Conservation (phyloP, 805 yeast species). For the Schwanniomyces polymorphus region DNA sequence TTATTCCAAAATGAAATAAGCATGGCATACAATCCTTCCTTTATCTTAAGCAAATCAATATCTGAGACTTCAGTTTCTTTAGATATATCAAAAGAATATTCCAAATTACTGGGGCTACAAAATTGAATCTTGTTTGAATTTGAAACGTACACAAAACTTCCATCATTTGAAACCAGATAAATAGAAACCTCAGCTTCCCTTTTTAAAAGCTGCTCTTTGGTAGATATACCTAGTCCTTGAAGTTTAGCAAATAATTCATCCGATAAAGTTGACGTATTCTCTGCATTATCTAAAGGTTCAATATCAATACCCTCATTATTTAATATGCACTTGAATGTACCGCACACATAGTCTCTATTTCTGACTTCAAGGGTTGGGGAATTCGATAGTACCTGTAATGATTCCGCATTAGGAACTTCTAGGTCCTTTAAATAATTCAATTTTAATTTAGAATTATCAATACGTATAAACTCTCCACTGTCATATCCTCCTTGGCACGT, state of each 20-base stretch:
- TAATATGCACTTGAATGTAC: not conserved
- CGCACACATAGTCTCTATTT: not conserved
- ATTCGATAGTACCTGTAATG: not conserved
- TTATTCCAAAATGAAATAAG: conserved; percentile 17
- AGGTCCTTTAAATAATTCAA: not conserved
- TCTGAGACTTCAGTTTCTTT: conserved; percentile 9
- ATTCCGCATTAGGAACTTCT: not conserved
- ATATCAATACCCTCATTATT: not conserved
- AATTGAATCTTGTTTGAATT: not conserved
- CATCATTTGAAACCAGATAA: not conserved
- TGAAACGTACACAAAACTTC: not conserved
- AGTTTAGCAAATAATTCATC: not conserved
- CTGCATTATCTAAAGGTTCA: not conserved
- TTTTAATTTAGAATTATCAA: not conserved
- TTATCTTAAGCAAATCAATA: conserved; percentile 8
- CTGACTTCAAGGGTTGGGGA: not conserved
- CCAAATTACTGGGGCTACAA: not conserved
- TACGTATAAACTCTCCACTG: conserved; percentile 27
- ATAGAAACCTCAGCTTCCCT: not conserved
- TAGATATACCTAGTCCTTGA: not conserved
- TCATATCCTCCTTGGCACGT: conserved; percentile 36
- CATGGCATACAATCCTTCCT: conserved; percentile 4
- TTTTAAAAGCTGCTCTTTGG: not conserved
- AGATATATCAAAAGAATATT: conserved; percentile 11
- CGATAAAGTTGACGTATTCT: not conserved